Base-by-base conservation (phyloP, 176 grass and related monocot genomes). In the Puccinellia tenuiflora region DNA sequence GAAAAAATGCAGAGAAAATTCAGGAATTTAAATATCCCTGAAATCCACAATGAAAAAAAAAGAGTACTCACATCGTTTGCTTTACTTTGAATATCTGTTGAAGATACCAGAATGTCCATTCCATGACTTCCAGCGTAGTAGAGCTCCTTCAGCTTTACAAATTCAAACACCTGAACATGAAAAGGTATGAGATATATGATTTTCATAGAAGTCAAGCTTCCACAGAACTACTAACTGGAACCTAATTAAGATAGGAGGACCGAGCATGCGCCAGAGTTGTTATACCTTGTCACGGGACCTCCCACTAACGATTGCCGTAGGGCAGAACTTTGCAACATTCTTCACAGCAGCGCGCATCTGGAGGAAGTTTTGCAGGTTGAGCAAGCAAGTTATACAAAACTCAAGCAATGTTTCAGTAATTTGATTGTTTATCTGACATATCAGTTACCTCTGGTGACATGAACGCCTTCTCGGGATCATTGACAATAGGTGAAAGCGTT, bases 71-170 rank as follows among this genome's bases (percentile, higher is more conserved):
- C 74, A 47, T 71, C 42, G 24, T 89, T 31, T 62, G 28, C 79
- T 55, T 55, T 82, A 37, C 48, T 69, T 68, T 83, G 17, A 39
- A 26, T 74, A 83, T 62, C 39, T 74, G 71, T 16, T 7, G 42
- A 18, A 76, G 90, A 86, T 79, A 77, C 74, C 61, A 90, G 65
- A 46, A 94, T 92, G 75, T 92, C 92, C 87, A 92, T 88, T 38
- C 90, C 92, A 90, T 94, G 92, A 75, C 92, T 94, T 28, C 92
- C 90, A 25, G 90, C 92, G 52, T 94, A 92, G 52, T 84, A 90
- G 20, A 94, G 82, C 47, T 94, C 92, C 16, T 85, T 80, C 33
- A 92, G 85, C 34, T 85, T 77, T 59, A 94, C 82, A 80, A 94
- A 94, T 73, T 91, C 87, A 34, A 83, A 81, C 31, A 94, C 89